Evolutionary conservation across 139 green algal genomes (phyloP).

Genomic region (Edaphochlamys debaryana): DNA sequence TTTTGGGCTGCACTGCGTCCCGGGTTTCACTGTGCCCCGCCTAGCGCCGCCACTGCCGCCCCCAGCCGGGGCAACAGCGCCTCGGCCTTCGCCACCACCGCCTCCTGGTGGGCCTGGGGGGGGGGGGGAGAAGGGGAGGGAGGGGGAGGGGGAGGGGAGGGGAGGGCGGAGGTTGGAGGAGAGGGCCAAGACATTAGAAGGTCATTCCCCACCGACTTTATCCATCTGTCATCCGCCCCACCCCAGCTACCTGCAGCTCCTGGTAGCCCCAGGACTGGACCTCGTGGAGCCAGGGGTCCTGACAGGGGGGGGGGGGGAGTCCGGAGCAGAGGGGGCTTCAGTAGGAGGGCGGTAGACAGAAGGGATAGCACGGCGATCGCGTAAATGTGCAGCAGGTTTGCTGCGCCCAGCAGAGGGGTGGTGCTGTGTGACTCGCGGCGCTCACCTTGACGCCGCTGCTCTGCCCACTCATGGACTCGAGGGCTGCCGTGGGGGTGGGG

Average conservation of each 20-base stretch:
- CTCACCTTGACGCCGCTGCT: not conserved
- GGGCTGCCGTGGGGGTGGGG: too few relatives aligned
- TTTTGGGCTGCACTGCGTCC: too few relatives aligned
- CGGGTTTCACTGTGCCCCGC: too few relatives aligned
- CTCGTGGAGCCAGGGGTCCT: conserved; percentile 40
- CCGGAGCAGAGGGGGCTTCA: not conserved
- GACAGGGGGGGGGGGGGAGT: not conserved
- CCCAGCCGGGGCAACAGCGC: not conserved
- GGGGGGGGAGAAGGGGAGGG: too few relatives aligned
- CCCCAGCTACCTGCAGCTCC: conserved; percentile 25
- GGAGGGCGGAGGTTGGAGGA: too few relatives aligned
- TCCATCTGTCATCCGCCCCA: too few relatives aligned
- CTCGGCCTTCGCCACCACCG: conserved; percentile 1
- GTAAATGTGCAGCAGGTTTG: not conserved
- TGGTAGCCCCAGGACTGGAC: conserved; percentile 39
- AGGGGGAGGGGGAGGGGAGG: too few relatives aligned
- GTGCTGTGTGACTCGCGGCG: not conserved
- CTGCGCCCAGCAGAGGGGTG: not conserved
- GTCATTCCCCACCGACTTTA: too few relatives aligned
- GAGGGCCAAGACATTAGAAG: too few relatives aligned
- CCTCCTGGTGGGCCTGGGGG: conserved; percentile 12
- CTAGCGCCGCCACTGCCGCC: not conserved
- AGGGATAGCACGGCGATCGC: not conserved
- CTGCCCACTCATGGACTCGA: not conserved
- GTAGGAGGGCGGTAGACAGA: not conserved